Base-by-base conservation (phyloP, 441 rosid genomes). In the Populus hybrid region DNA sequence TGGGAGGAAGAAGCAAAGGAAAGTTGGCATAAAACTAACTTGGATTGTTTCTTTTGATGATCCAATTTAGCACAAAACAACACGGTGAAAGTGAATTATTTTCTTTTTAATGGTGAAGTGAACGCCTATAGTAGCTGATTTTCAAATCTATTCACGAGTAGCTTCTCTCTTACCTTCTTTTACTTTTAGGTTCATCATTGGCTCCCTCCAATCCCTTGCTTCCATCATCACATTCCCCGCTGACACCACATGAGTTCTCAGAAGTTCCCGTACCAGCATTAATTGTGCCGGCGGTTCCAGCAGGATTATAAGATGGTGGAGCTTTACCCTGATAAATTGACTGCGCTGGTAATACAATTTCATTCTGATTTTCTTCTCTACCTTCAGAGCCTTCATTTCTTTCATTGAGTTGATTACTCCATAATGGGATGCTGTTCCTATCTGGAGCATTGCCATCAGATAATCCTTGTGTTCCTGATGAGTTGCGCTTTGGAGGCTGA, bases 191-290 rank as follows among this genome's bases (percentile, higher is more conserved):
- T 71, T 90, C 91, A 24, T 88, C 91, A 64, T 87, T 84, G 78
- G 87, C 95, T 77, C 74, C 87, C 38, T 88, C 90, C 77, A 86
- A 3, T 65, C 82, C 87, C 77, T 75, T 87, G 82, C 88, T 89
- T 38, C 85, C 91, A 75, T 86, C 93, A 35, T 91, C 95, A 77
- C 87, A 87, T 64, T 92, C 94, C 61, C 87, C 88, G 34, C 94
- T 86, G 57, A 81, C 81, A 59, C 97, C 90, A 68, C 88, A 79
- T 1, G 97, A 90, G 82, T 85, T 91, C 5, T 90, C 95, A n/a
- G 92, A 81, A 68, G 83, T 84, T 18, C 76, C 86, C 74, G 72
- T 78, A 50, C 75, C 88, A 59, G 84, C 88, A 69, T 79, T 81
- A 21, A 53, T 70, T 40, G 74, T 72, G 36, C 75, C 75, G 42